These are phyloP conservation scores for Coemansia asiatica DNA, from an alignment of 192 early-diverging fungal species.

Conservation along the genomic window DNA sequence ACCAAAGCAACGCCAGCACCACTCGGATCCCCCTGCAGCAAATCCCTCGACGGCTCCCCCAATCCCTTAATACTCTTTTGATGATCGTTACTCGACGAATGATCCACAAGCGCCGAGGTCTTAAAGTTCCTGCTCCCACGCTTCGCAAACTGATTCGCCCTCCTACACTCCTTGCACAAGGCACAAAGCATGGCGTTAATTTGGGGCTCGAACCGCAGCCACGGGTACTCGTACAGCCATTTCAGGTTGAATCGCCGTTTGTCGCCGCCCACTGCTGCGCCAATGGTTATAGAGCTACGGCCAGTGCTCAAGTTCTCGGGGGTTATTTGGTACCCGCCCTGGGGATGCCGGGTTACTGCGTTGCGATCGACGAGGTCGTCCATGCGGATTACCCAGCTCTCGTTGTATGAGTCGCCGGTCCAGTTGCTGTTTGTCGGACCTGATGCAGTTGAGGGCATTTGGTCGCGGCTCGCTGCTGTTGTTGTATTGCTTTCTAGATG, in stretches of 20 bases:
- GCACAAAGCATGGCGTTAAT: constrained; percentile 48
- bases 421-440: neutral
- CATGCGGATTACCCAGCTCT: constrained; percentile 21
- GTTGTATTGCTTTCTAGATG: neutral
- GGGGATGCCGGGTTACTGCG: constrained; percentile 10
- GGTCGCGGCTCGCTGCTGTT: neutral
- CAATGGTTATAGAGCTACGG: constrained; percentile 48
- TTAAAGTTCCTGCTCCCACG: constrained; percentile 51
- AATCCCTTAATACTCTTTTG: constrained; percentile 31
- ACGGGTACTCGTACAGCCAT: constrained; percentile 53
- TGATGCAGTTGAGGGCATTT: neutral
- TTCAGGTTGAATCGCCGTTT: constrained; percentile 52
- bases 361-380: constrained; percentile 41
- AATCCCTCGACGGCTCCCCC: neutral
- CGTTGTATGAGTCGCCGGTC: constrained; percentile 12
- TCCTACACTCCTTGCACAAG: constrained; percentile 34
- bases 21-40: neutral
- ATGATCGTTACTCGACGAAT: constrained; percentile 51
- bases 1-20: constrained; percentile 7
- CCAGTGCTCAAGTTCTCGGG: constrained; percentile 19
- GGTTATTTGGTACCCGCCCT: constrained; percentile 15
- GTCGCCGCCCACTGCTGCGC: constrained; percentile 41
- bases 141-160: constrained; percentile 53
- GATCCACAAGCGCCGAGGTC: constrained; percentile 49
- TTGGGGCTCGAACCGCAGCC: constrained; percentile 42